Conservation (phyloP, 257 asterid genomes). For the Asclepias syriaca region DNA sequence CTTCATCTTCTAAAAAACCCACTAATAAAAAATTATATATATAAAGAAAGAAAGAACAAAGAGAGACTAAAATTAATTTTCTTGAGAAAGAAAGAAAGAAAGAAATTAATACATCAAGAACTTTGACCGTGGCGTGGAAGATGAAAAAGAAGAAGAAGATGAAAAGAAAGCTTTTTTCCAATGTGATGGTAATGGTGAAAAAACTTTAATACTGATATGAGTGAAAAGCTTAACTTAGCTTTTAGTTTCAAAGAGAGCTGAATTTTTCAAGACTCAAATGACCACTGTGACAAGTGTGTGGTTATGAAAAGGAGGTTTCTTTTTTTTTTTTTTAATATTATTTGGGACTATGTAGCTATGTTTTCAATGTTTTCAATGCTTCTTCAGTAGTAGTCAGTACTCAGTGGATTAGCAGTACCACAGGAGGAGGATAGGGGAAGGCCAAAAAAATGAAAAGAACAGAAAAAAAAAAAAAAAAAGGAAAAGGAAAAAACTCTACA, state of each 20-base stretch:
- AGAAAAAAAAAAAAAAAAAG: no score
- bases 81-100: neutral
- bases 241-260: neutral
- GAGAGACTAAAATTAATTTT: no score
- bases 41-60: neutral
- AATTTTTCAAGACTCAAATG: neutral
- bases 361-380: neutral
- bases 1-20: constrained; percentile 13
- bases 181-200: neutral
- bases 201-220: neutral
- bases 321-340: neutral
- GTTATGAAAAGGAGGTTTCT: neutral
- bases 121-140: neutral
- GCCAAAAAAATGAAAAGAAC: no score
- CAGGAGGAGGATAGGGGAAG: no score
- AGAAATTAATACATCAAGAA: neutral
- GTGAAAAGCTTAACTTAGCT: neutral
- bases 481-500: neutral
- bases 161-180: neutral
- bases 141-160: neutral
- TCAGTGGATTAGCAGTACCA: neutral
- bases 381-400: neutral
- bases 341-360: neutral
- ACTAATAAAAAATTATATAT: no score
- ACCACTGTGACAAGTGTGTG: neutral